These are phyloP conservation scores for Hanseniaspora mollemarum DNA, from an alignment of 805 yeast genomes.

Conservation along the genomic window DNA sequence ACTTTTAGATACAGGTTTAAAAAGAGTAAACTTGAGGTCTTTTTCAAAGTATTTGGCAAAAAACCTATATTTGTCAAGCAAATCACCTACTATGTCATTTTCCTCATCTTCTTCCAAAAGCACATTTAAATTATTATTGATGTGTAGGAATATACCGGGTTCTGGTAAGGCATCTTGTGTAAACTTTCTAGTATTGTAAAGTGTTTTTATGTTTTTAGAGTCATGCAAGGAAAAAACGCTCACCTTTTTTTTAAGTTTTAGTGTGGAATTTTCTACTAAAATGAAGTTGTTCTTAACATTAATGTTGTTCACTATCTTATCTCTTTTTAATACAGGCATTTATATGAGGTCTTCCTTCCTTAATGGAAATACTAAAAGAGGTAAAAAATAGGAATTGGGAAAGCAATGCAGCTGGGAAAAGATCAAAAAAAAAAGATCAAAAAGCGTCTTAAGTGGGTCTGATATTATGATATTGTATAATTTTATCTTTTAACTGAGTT, in stretches of 20 bases:
- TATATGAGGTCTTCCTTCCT: conserved; percentile 35
- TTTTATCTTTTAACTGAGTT: too few relatives aligned
- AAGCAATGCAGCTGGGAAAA: too few relatives aligned
- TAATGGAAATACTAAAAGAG: too few relatives aligned
- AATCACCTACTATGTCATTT: neutral
- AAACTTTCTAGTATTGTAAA: neutral
- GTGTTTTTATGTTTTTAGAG: neutral
- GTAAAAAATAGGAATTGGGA: too few relatives aligned
- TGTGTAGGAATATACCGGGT: conserved; percentile 6
- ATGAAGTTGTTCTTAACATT: conserved; percentile 7
- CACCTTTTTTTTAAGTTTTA: conserved; percentile 2
- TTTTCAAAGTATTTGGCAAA: conserved; percentile 1
- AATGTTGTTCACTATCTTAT: neutral
- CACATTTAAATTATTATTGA: neutral
- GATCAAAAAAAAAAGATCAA: too few relatives aligned
- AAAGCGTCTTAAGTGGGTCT: too few relatives aligned
- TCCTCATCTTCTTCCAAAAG: neutral
- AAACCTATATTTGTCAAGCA: conserved; percentile 3
- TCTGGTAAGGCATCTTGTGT: conserved; percentile 2
- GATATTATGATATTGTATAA: too few relatives aligned
- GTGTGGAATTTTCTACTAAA: neutral
- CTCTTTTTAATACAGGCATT: neutral
- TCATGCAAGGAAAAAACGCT: conserved; percentile 3
- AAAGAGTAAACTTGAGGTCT: conserved; percentile 11
- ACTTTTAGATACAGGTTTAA: conserved; percentile 1